Conservation (phyloP, 331 rosid genomes). For the Malus hybrid region DNA sequence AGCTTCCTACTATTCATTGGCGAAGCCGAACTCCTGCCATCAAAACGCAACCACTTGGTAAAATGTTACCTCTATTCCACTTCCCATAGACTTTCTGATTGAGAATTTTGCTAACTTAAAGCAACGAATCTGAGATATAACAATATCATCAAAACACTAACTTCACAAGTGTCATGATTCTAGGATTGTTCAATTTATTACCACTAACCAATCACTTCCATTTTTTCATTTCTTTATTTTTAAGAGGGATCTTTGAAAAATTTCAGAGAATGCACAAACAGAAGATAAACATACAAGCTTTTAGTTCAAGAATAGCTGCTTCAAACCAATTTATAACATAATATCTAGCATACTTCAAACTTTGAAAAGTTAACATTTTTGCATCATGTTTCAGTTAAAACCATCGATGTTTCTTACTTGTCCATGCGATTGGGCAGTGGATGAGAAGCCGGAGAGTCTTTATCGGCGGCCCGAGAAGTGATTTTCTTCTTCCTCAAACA, state of each 20-base stretch:
- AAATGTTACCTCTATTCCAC: neutral
- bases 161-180: neutral
- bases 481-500: conserved; percentile 26
- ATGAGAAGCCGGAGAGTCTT: conserved; percentile 10
- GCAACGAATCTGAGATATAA: neutral
- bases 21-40: conserved; percentile 19
- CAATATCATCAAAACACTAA: neutral
- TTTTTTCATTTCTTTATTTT: too few species aligned
- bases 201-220: too few species aligned
- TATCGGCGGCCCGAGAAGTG: conserved; percentile 24
- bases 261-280: neutral
- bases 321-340: neutral
- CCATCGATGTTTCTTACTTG: conserved; percentile 19
- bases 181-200: neutral
- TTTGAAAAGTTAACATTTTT: neutral
- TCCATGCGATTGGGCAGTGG: conserved; percentile 23
- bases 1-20: conserved; percentile 19
- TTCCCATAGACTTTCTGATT: neutral
- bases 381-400: neutral
- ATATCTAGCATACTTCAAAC: neutral
- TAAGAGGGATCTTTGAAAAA: neutral
- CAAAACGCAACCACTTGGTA: neutral
- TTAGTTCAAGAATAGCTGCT: neutral
- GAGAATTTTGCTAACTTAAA: neutral
- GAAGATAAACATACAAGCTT: neutral